Conservation (phyloP, 2,329 filamentous ascomycete species). For the Colletotrichum chlorophyti region DNA sequence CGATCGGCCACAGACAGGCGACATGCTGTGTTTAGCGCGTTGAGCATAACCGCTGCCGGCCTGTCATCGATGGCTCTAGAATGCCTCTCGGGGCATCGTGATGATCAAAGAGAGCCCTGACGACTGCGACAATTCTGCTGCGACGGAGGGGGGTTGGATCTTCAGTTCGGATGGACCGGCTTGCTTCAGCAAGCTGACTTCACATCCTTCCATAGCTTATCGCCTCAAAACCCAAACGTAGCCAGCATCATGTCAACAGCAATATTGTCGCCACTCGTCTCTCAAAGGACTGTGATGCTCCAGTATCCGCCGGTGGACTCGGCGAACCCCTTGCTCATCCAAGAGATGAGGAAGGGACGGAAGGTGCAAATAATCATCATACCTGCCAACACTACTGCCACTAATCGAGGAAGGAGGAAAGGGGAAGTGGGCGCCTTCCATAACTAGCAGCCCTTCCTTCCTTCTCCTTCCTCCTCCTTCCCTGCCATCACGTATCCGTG, state of each 20-base stretch:
- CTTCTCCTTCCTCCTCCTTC: not conserved
- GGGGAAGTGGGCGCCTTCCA: not conserved
- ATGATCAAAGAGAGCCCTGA: conserved; percentile 70
- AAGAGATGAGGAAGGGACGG: not conserved
- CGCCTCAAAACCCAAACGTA: no score
- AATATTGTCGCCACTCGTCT: not conserved
- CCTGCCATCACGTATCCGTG: not conserved
- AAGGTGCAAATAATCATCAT: no score
- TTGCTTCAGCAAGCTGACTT: no score
- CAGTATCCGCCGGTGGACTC: no score
- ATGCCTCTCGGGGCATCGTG: conserved; percentile 41
- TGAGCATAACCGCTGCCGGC: conserved; percentile 47
- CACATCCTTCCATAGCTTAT: no score
- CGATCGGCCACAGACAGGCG: conserved; percentile 23
- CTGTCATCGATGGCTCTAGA: conserved; percentile 45
- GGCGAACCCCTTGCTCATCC: no score
- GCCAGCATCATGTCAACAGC: conserved; percentile 10
- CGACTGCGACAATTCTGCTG: conserved; percentile 38
- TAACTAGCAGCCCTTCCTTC: not conserved
- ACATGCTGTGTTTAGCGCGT: conserved; percentile 32
- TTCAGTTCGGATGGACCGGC: no score
- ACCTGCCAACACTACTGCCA: not conserved
- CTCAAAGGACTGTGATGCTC: not conserved
- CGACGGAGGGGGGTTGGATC: not conserved
- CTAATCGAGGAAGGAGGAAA: not conserved